Percentiles rank a stretch among this genome's conserved stretches.
Conservation (phyloP, 805 yeast species). For the Candida tibetensis region DNA sequence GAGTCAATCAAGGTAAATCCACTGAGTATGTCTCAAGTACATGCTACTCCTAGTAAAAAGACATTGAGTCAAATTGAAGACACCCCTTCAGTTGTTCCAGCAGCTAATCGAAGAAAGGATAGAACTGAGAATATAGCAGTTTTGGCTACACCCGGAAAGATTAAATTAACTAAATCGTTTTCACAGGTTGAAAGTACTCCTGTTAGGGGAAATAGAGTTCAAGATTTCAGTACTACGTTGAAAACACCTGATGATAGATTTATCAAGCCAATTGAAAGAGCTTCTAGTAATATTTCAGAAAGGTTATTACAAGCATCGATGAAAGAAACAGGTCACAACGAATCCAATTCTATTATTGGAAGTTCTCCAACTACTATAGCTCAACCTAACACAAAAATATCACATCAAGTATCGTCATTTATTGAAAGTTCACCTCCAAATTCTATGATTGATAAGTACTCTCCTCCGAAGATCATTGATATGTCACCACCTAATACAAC, state of each 20-base stretch:
- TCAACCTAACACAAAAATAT: neutral
- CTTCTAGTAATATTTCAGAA: neutral
- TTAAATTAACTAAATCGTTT: constrained; percentile 3
- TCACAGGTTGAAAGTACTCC: constrained; percentile 34
- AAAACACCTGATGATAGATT: constrained; percentile 12
- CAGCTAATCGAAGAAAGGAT: neutral
- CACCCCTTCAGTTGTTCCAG: neutral
- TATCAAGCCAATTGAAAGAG: constrained; percentile 3
- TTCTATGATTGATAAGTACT: neutral
- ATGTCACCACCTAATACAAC: neutral
- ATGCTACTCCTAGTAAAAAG: constrained; percentile 25
- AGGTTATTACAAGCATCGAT: constrained; percentile 1
- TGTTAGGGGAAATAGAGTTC: constrained; percentile 9
- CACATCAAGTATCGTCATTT: neutral
- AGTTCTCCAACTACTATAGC: neutral
- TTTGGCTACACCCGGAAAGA: constrained; percentile 8
- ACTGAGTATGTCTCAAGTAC: too few relatives aligned
- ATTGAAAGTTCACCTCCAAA: neutral
- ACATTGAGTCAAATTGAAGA: neutral
- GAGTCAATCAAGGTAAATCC: neutral
- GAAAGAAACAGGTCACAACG: neutral
- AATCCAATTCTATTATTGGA: neutral
- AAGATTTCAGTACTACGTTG: constrained; percentile 2
- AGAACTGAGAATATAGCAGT: neutral
- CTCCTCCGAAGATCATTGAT: neutral